Percentiles rank a stretch among this genome's conserved stretches.
Evolutionary conservation across 2,329 filamentous ascomycete genomes (phyloP).

Genomic region (Nemania serpens): DNA sequence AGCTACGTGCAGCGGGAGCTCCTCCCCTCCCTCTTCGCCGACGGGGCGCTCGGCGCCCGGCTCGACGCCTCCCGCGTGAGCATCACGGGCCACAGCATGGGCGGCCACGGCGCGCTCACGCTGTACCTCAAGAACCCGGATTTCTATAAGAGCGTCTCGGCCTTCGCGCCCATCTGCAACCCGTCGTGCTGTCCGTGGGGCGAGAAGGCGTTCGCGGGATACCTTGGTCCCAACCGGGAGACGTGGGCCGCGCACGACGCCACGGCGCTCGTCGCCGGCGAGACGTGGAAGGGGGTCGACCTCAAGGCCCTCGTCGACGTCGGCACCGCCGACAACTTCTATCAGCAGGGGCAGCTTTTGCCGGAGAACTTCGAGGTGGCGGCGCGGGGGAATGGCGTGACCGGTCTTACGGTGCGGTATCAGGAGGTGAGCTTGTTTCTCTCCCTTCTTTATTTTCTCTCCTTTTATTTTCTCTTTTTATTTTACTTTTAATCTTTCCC

Average conservation of each 20-base stretch:
- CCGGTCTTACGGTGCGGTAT: constrained; percentile 78
- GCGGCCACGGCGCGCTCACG: constrained; percentile 91
- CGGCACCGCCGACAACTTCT: constrained; percentile 94
- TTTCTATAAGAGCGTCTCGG: constrained; percentile 85
- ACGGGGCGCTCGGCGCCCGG: constrained; percentile 44
- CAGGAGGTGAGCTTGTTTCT: constrained; percentile 65
- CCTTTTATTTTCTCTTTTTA: neutral
- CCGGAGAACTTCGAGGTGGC: constrained; percentile 90
- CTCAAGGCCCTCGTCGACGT: constrained; percentile 87
- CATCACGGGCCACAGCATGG: constrained; percentile 96
- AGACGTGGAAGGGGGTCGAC: constrained; percentile 60
- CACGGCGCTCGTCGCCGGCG: constrained; percentile 81
- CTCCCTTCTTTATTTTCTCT: constrained; percentile 19
- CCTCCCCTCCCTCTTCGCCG: constrained; percentile 73
- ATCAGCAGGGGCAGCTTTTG: constrained; percentile 88
- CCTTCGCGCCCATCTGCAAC: constrained; percentile 90
- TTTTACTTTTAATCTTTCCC: no score
- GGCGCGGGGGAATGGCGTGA: constrained; percentile 74
- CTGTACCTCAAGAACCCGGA: constrained; percentile 91
- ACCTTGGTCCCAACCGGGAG: constrained; percentile 77
- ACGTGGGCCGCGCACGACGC: constrained; percentile 91
- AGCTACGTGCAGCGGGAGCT: constrained; percentile 88
- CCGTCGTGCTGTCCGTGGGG: constrained; percentile 89
- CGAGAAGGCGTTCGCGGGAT: constrained; percentile 90
- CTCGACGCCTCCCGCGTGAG: constrained; percentile 74